phyloP scores from a whole-genome alignment of 1,284 basidiomycete genomes.

The Flammula alnicola region DNA sequence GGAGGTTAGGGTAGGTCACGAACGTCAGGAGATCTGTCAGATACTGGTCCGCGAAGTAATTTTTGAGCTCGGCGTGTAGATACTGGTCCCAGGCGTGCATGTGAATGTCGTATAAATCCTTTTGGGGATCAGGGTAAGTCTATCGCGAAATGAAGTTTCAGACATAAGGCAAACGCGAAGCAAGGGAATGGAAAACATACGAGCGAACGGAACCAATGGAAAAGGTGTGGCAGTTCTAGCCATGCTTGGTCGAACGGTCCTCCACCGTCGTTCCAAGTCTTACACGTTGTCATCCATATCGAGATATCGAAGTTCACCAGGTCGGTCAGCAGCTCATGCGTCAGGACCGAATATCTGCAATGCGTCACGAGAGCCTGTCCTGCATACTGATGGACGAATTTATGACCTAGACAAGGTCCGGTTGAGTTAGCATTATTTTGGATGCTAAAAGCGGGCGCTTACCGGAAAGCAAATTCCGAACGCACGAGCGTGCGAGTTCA shows the following conservation, averaged over 20 bases:
- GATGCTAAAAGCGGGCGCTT: conserved; percentile 5
- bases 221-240: conserved; percentile 26
- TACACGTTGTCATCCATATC: conserved; percentile 25
- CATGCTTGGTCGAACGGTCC: conserved; percentile 29
- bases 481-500: conserved; percentile 28
- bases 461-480: conserved; percentile 26
- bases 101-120: conserved; percentile 25
- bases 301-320: conserved; percentile 25
- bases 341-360: conserved; percentile 29
- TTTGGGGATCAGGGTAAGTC: conserved; percentile 27
- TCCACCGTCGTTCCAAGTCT: conserved; percentile 29
- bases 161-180: not conserved
- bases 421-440: not conserved
- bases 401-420: conserved; percentile 21
- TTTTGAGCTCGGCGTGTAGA: conserved; percentile 17
- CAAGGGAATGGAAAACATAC: conserved; percentile 16
- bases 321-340: conserved; percentile 26
- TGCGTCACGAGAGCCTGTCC: conserved; percentile 31
- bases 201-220: conserved; percentile 26
- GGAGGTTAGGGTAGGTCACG: conserved; percentile 23
- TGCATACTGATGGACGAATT: conserved; percentile 30
- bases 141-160: conserved; percentile 3
- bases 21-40: conserved; percentile 25
- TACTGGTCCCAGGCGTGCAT: conserved; percentile 24
- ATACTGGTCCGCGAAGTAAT: conserved; percentile 19